Base-by-base conservation (phyloP, 2,329 filamentous ascomycete species). In the Cephalotrichum gorgonifer region DNA sequence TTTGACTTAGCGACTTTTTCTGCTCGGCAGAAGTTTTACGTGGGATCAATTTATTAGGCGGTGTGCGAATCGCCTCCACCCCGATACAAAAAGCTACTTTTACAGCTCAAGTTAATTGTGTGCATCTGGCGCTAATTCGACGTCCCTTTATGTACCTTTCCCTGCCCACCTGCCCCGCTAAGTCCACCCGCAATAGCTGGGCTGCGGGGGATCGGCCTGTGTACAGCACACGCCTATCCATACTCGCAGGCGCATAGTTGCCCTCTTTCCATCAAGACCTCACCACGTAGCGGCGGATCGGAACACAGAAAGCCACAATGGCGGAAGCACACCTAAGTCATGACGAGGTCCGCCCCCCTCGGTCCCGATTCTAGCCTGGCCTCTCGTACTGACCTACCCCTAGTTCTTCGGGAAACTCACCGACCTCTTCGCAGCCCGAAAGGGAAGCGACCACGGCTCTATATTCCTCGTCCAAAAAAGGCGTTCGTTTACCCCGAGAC, bases 391-490 rank as follows among this genome's bases (percentile, higher is more conserved):
- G n/a, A 28, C 33, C 12, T 53, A 75, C 76, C 31, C 20, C 6
- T 42, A 51, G 50, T 50, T 48, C 25, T 48, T 51, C 12, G 9
- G 39, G 28, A 49, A 49, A 26, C 47, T 49, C 39, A 26, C 33
- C 11, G 73, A 81, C 58, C 79, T 91, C 54, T 86, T 93, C 67
- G 73, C 78, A 53, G 65, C 74, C 54, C 77, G 77, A 53, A 83
- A 83, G 60, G 73, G 77, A 59, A 82, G 82, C 62, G 78, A 84
- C 58, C 83, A 88, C 64, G 86, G 86, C 57, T 80, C 81, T 46
- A 72, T 94, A 55, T 83, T 79, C 64, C 71, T 94, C 51, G 83
- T 78, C 47, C 87, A 94, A 62, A 91, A 91, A 63, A 76, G 86
- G 67, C 66, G 85, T 86, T 73, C 54, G 76, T 61, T 11, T 12